Evolutionary conservation across 371 early-diverging fungal genomes (phyloP).

Genomic region (Circinella umbellata): DNA sequence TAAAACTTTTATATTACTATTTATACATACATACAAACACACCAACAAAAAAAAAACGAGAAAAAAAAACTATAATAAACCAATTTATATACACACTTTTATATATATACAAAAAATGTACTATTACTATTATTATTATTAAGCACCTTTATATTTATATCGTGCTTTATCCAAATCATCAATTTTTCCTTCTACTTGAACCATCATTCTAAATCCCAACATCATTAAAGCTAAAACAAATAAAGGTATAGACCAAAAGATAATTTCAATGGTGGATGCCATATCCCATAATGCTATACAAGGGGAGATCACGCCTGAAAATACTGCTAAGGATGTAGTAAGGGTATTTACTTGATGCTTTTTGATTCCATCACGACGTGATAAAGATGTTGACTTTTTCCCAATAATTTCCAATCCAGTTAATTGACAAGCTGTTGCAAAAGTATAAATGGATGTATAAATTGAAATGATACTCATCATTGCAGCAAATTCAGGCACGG

Average conservation of each 20-base stretch:
- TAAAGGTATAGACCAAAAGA: conserved; percentile 40
- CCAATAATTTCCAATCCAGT: conserved; percentile 14
- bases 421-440: conserved; percentile 18
- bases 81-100: background rate
- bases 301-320: conserved; percentile 23
- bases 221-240: conserved; percentile 22
- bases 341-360: conserved; percentile 1
- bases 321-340: conserved; percentile 4
- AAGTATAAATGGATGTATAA: conserved; percentile 22
- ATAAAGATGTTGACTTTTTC: conserved; percentile 9
- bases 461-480: conserved; percentile 19
- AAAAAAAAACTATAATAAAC: background rate
- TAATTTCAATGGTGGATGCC: conserved; percentile 27
- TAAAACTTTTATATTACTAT: too few relatives aligned
- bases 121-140: background rate
- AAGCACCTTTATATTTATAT: conserved; percentile 48
- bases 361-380: background rate
- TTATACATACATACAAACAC: too few relatives aligned
- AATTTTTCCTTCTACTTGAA: conserved; percentile 33
- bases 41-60: background rate
- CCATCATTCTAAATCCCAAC: conserved; percentile 36
- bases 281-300: conserved; percentile 18
- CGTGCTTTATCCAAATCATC: conserved; percentile 41
- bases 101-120: background rate
- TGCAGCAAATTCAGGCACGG: conserved; percentile 22